Evolutionary conservation across 768 basidiomycete genomes (phyloP), one percentile per base, ranked within the genome.

Genomic region (Boletales sp.): DNA sequence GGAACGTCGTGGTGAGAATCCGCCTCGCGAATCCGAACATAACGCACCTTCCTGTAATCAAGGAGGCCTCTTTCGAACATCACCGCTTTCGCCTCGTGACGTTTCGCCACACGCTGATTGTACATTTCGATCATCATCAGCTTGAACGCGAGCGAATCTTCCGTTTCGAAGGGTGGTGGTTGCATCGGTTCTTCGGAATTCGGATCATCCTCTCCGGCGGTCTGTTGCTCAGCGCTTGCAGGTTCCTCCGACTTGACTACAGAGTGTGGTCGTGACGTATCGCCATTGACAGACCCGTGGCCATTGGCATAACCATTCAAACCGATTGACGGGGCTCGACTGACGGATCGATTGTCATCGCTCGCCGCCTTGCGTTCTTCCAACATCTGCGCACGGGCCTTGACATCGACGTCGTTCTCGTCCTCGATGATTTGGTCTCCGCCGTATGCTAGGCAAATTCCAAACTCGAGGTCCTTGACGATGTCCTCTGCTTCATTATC

Each of bases 401-500:
- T 78, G 39, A 90, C 87, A 56, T 88, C 88, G 7, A 71, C 70
- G 54, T 93, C 91, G 54, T 84, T 82, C 54, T 84, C 85, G 57
- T 90, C 91, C 56, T 91, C 88, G 3, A 76, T 71, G 47, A 86
- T 84, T 57, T 86, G 74, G 60, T 90, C 90, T 2, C 95, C 96
- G 2, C 88, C 94, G 63, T 82, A 95, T 31, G 83, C 79, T 18
- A 80, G 74, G 53, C 91, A 91, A n/a, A 94, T 72, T 2, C 91
- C 95, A 59, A 97, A 97, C 64, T 98, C 94, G 55, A 99, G 75
- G 64, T 97, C 93, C 69, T 97, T 98, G 56, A 97, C 87, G 2
- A 91, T 70, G 60, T 94, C 87, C 65, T 99, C 95, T 0, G 95
- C 95, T 45, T 99, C 95, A 65, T 99, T 96, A 63, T 97, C 94